These are phyloP conservation scores for Colletotrichum paranaense DNA, from an alignment of 2,329 filamentous ascomycete species.

Conservation along the genomic window DNA sequence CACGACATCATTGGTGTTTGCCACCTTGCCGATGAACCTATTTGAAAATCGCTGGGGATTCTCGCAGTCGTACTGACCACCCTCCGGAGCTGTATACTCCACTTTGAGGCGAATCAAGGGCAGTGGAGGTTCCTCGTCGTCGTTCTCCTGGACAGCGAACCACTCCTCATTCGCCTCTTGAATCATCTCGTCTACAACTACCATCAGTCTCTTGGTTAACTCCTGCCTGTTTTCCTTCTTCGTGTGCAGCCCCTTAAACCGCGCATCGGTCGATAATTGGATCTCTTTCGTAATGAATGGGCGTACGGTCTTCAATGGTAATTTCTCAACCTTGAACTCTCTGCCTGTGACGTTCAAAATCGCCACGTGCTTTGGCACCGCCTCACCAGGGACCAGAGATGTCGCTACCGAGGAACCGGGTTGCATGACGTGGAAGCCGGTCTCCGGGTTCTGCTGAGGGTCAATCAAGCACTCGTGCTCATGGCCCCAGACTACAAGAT, in stretches of 20 bases:
- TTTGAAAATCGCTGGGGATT: conserved; percentile 98
- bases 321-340: conserved; percentile 82
- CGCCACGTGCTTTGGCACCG: conserved; percentile 89
- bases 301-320: conserved; percentile 87
- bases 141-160: conserved; percentile 78
- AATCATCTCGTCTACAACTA: conserved; percentile 87
- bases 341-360: conserved; percentile 86
- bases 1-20: conserved; percentile 93
- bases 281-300: conserved; percentile 92
- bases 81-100: conserved; percentile 87
- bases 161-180: conserved; percentile 85
- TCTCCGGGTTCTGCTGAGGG: conserved; percentile 84
- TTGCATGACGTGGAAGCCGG: conserved; percentile 95
- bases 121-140: conserved; percentile 72
- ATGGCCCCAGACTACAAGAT: conserved; percentile 95
- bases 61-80: conserved; percentile 88
- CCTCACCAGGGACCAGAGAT: conserved; percentile 89
- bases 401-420: conserved; percentile 97
- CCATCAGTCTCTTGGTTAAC: conserved; percentile 80
- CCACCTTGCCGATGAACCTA: conserved; percentile 88
- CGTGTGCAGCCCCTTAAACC: conserved; percentile 81
- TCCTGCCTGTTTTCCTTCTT: conserved; percentile 86
- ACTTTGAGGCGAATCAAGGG: conserved; percentile 92
- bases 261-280: conserved; percentile 77
- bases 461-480: conserved; percentile 97